Conservation (phyloP, 306 rosid species). For the Ormosia emarginata region DNA sequence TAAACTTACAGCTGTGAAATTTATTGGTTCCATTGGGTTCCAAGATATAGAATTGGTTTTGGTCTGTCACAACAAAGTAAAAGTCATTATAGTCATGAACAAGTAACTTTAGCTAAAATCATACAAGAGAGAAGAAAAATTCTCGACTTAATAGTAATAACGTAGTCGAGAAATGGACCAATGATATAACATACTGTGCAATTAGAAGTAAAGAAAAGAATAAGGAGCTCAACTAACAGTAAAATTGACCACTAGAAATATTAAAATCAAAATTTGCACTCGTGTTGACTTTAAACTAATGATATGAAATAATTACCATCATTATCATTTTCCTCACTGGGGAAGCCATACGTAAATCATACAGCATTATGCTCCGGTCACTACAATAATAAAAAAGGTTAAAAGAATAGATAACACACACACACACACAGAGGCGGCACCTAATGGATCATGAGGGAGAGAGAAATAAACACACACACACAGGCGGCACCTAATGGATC, state of each 20-base stretch:
- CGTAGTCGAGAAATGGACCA: background rate
- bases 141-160: background rate
- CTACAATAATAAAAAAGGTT: constrained; percentile 40
- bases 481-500: background rate
- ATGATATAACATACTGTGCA: background rate
- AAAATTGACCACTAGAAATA: background rate
- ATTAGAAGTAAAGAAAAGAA: background rate
- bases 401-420: background rate
- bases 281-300: background rate
- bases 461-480: background rate
- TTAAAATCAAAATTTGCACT: background rate
- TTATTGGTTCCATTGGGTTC: constrained; percentile 98
- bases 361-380: constrained; percentile 81
- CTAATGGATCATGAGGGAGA: background rate
- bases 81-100: constrained; percentile 32
- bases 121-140: background rate
- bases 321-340: constrained; percentile 66
- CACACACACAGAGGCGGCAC: background rate
- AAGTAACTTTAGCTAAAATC: background rate
- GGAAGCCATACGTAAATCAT: constrained; percentile 76
- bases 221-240: background rate
- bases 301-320: constrained; percentile 52
- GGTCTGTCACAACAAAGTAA: constrained; percentile 57
- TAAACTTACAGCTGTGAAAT: constrained; percentile 86
- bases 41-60: constrained; percentile 80